Percentiles rank a stretch among this genome's conserved stretches.
Evolutionary conservation across 345 rosid species (phyloP).

Genomic region (Melastoma malabathricum): DNA sequence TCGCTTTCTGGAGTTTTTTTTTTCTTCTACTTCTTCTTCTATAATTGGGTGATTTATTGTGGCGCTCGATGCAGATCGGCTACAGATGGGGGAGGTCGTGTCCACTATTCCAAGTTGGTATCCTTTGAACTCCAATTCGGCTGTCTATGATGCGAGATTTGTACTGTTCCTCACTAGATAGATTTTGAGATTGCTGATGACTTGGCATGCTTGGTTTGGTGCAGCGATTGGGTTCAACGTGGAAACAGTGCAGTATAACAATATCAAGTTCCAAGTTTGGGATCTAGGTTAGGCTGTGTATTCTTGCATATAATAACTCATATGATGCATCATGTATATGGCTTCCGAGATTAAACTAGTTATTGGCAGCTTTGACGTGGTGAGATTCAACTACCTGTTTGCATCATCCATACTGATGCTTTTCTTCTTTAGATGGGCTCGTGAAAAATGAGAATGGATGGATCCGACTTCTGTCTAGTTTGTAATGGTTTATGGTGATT

Average conservation of each 20-base stretch:
- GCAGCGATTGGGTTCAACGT: slow-evolving; percentile 97
- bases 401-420: no score
- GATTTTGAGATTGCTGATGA: not conserved
- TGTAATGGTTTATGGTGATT: no score
- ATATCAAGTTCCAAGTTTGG: slow-evolving; percentile 93
- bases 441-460: no score
- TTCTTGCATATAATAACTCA: slow-evolving; percentile 1
- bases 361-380: not conserved
- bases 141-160: not conserved
- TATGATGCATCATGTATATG: not conserved
- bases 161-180: not conserved
- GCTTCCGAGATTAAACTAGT: not conserved
- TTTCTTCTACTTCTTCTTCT: slow-evolving; percentile 1
- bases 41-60: slow-evolving; percentile 6
- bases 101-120: slow-evolving; percentile 89
- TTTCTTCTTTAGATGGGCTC: no score
- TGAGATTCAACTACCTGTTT: no score
- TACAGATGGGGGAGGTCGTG: slow-evolving; percentile 98
- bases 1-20: not conserved
- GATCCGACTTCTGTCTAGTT: no score
- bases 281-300: slow-evolving; percentile 40
- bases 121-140: not conserved
- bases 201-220: slow-evolving; percentile 9
- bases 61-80: slow-evolving; percentile 49
- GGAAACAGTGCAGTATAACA: slow-evolving; percentile 87